Conservation (phyloP, 1,284 basidiomycete genomes). For the Ganoderma multipileum region DNA sequence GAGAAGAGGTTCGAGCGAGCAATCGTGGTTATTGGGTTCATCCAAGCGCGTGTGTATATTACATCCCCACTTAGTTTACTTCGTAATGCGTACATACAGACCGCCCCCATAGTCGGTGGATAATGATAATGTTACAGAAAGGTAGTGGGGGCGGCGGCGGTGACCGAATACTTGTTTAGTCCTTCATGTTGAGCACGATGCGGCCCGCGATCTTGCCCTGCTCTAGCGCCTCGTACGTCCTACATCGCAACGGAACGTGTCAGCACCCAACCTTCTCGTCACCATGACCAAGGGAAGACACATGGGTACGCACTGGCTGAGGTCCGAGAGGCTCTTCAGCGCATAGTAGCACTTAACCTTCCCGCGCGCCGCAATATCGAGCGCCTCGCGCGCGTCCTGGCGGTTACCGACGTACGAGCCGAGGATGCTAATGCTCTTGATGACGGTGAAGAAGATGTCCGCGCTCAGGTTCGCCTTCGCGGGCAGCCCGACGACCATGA, state of each 20-base stretch:
- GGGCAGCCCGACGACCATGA: constrained; percentile 83
- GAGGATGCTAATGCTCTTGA: constrained; percentile 72
- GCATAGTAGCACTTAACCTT: constrained; percentile 71
- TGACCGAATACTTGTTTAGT: constrained; percentile 5
- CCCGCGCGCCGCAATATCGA: constrained; percentile 77
- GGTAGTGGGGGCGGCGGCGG: background rate
- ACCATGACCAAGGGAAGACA: too few relatives aligned
- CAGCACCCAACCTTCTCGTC: background rate
- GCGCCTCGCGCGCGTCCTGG: constrained; percentile 79
- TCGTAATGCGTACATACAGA: constrained; percentile 7
- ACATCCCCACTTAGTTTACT: constrained; percentile 6
- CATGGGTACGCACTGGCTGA: constrained; percentile 56
- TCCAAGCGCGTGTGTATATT: background rate
- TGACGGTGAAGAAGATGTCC: constrained; percentile 82
- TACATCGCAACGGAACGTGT: constrained; percentile 23
- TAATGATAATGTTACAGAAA: constrained; percentile 1
- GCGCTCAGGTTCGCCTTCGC: constrained; percentile 66
- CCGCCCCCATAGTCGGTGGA: background rate
- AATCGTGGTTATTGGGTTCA: background rate
- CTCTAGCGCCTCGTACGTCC: constrained; percentile 64
- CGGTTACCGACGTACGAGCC: constrained; percentile 82
- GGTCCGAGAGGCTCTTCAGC: constrained; percentile 57
- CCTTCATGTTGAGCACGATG: constrained; percentile 61
- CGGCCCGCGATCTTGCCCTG: constrained; percentile 66
- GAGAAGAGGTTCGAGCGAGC: too few relatives aligned